Base-by-base conservation (phyloP, 2,329 filamentous ascomycete species). In the Decorospora gaudefroyi region DNA sequence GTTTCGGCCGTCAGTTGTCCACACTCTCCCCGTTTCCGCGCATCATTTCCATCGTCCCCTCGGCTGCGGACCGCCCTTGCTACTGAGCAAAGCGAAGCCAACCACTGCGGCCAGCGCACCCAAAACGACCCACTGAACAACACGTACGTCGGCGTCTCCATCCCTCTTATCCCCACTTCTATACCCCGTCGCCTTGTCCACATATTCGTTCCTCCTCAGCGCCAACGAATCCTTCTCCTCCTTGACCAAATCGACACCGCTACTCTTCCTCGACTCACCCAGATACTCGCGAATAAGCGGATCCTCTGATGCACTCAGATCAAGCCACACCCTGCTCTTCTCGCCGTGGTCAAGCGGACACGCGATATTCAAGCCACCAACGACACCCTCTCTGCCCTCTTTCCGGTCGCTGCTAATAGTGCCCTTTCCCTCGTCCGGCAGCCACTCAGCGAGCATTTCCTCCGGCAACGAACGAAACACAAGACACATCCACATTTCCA, bases 401-500 rank as follows among this genome's bases (percentile, higher is more conserved):
- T 36, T 49, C 21, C 32, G 26, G 9, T 19, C 13, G 1, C 40
- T 29, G 9, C 26, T 35, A 1, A 51, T 17, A 0, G 33, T 23
- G 1, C 22, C 42, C 19, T 46, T 38, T 1, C 22, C 42, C 19
- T 46, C 40, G 1, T 42, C 34, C 0, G 61, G 61, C 3, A 67
- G 19, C 60, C 61, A 70, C 7, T 53, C 47, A 3, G 46, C 31
- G 25, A 69, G 36, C 6, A 34, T 54, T 7, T 52, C 23, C 1
- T 11, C 5, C 0, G 59, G 65, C 10, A 69, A 38, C 11, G 51
- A 50, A 11, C 61, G 55, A 29, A 70, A 68, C 0, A 67, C 32
- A n/a, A 70, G 49, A 43, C 55, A 53, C 49, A 63, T 64, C 64
- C 67, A 69, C 64, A 68, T 68, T 36, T 71, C 68, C 11, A 70